Percentiles rank a stretch among this genome's conserved stretches.
Evolutionary conservation across 2,329 filamentous ascomycete genomes (phyloP).

Genomic region (Pseudocercospora macadamiae): DNA sequence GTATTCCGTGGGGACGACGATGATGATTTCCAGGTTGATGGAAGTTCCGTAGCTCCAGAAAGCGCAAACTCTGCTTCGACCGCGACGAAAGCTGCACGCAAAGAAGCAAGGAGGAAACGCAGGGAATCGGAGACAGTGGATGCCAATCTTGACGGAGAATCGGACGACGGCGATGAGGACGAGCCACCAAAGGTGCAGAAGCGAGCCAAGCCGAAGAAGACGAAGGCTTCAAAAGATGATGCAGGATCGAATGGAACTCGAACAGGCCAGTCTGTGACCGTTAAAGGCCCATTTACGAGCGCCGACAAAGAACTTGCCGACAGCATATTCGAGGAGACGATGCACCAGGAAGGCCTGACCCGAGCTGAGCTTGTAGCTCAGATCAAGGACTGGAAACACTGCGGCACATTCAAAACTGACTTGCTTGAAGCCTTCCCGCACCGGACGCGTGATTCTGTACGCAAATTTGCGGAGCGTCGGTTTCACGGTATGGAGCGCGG

Average conservation of each 20-base stretch:
- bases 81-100: conserved; percentile 1
- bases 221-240: neutral
- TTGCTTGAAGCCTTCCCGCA: conserved; percentile 36
- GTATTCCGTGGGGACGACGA: conserved; percentile 20
- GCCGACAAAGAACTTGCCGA: conserved; percentile 34
- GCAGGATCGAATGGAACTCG: neutral
- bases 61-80: conserved; percentile 9
- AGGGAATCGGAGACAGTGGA: neutral
- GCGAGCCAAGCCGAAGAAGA: conserved; percentile 6
- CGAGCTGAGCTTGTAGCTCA: conserved; percentile 26
- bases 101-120: conserved; percentile 11
- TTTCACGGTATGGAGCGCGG: conserved; percentile 67
- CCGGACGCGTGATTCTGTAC: conserved; percentile 40
- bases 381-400: conserved; percentile 35
- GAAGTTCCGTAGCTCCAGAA: conserved; percentile 11
- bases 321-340: conserved; percentile 29
- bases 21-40: conserved; percentile 17
- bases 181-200: neutral
- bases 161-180: neutral
- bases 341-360: conserved; percentile 20
- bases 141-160: too few species aligned
- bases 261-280: conserved; percentile 4
- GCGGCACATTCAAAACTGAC: conserved; percentile 35
- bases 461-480: conserved; percentile 58
- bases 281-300: conserved; percentile 20